Percentiles rank a stretch among this genome's conserved stretches.
phyloP scores from a whole-genome alignment of 2,329 filamentous ascomycete species.

The Cladophialophora carrionii region DNA sequence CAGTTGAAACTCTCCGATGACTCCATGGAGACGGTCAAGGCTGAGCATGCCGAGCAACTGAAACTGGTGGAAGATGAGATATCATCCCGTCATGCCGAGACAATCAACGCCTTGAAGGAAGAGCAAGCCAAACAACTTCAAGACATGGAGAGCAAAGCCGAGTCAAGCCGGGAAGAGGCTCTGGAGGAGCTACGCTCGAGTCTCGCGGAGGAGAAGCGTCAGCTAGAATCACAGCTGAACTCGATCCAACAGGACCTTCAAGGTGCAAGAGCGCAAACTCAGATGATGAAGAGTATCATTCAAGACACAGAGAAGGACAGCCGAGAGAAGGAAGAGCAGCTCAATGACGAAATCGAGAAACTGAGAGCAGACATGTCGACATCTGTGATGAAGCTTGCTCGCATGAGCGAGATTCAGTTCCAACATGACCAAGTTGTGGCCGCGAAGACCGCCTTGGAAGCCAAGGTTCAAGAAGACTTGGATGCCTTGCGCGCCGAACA shows the following conservation, averaged over 20 bases:
- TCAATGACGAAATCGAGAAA: constrained; percentile 28
- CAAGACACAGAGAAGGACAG: constrained; percentile 26
- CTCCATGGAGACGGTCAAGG: constrained; percentile 27
- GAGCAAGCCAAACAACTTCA: constrained; percentile 26
- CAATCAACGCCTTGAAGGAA: constrained; percentile 24
- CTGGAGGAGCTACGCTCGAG: constrained; percentile 25
- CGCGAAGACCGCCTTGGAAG: constrained; percentile 23
- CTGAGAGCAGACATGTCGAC: constrained; percentile 28
- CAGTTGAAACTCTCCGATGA: constrained; percentile 27
- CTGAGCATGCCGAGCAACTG: constrained; percentile 25
- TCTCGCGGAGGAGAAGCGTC: constrained; percentile 42
- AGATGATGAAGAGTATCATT: constrained; percentile 33
- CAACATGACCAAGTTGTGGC: constrained; percentile 29
- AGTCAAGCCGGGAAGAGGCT: constrained; percentile 19
- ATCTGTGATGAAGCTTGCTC: constrained; percentile 28
- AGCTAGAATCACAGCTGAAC: constrained; percentile 43
- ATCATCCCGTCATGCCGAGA: constrained; percentile 15
- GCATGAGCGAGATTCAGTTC: constrained; percentile 30
- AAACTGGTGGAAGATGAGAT: constrained; percentile 27
- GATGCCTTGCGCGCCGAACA: constrained; percentile 27
- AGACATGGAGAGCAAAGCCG: constrained; percentile 17
- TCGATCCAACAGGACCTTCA: constrained; percentile 42
- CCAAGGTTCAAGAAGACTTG: constrained; percentile 20
- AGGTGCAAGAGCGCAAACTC: constrained; percentile 28
- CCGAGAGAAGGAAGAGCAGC: constrained; percentile 26